Conservation (phyloP, 495 filamentous ascomycete genomes). For the Penicillium pulvis region DNA sequence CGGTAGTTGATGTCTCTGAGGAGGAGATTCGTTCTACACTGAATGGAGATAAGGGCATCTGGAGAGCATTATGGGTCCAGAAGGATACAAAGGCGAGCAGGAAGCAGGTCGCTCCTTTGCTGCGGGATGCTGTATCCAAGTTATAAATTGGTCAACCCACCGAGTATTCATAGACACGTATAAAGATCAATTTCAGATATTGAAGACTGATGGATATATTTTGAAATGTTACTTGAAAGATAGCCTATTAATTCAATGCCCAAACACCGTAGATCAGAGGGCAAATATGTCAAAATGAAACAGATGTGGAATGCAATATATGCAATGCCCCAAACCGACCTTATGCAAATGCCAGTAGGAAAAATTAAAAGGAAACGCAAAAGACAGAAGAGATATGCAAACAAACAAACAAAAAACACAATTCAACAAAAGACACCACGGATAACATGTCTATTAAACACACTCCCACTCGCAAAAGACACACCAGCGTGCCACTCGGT, state of each 20-base stretch:
- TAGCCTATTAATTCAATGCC: slow-evolving; percentile 15
- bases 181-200: neutral
- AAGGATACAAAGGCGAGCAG: slow-evolving; percentile 66
- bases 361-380: slow-evolving; percentile 14
- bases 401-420: slow-evolving; percentile 17
- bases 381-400: slow-evolving; percentile 11
- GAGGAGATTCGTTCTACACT: slow-evolving; percentile 38
- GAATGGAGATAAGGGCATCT: slow-evolving; percentile 21
- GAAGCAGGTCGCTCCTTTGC: slow-evolving; percentile 86
- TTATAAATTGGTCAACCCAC: slow-evolving; percentile 7
- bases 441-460: slow-evolving; percentile 37
- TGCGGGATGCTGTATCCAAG: slow-evolving; percentile 65
- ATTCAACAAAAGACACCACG: slow-evolving; percentile 2
- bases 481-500: slow-evolving; percentile 95
- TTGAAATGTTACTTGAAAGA: slow-evolving; percentile 6
- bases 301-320: slow-evolving; percentile 26
- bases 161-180: neutral
- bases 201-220: neutral
- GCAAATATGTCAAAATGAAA: slow-evolving; percentile 5
- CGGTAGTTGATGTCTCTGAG: slow-evolving; percentile 27
- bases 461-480: slow-evolving; percentile 97
- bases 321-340: slow-evolving; percentile 30
- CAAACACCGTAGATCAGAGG: slow-evolving; percentile 12
- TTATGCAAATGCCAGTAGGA: slow-evolving; percentile 34
- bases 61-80: slow-evolving; percentile 66